Evolutionary conservation across 2,329 filamentous ascomycete species (phyloP), one percentile per base, ranked within the genome.

Genomic region (Fusarium duplospermum): DNA sequence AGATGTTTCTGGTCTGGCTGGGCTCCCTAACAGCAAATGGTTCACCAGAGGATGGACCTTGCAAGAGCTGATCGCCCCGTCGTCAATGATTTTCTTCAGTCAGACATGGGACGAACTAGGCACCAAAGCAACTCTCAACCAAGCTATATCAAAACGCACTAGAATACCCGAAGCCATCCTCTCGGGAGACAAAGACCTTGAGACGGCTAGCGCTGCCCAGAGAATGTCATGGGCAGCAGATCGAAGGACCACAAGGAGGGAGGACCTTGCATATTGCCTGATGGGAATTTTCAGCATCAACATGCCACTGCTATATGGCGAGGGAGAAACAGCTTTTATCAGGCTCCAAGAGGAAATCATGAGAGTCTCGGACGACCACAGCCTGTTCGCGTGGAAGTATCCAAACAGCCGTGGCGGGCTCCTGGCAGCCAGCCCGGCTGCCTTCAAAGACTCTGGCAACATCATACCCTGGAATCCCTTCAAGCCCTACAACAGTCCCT

Each of bases 191-290:
- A 1, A 38, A n/a, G 47, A 52, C 2, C 6, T 58, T 5, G 79
- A 77, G 36, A 77, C 74, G 24, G 61, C 69, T 0, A 73, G 67
- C 18, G 71, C 75, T 6, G 22, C 52, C 1, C 38, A 67, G 6
- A 73, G 74, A 8, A 74, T 81, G 61, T 76, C 71, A 3, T 81
- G 80, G 80, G 79, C 80, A 2, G 64, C 79, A 6, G 47, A 69
- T 5, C 70, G 80, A 4, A 58, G 57, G 18, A 79, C 79, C 1
- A 77, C 78, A 6, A 71, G 77, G 6, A 36, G 54, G 0, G 80
- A 81, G 20, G 80, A 81, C 31, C 57, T 73, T 9, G 80, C 80
- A 2, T 81, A 81, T 52, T 79, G 76, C 16, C 58, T 81, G 13
- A 45, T 81, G 13, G 80, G 80, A 6, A 58, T 81, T 1, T 81